Evolutionary conservation across 2,329 filamentous ascomycete species (phyloP), one percentile per base, ranked within the genome.

Genomic region (Aspergillus neotritici): DNA sequence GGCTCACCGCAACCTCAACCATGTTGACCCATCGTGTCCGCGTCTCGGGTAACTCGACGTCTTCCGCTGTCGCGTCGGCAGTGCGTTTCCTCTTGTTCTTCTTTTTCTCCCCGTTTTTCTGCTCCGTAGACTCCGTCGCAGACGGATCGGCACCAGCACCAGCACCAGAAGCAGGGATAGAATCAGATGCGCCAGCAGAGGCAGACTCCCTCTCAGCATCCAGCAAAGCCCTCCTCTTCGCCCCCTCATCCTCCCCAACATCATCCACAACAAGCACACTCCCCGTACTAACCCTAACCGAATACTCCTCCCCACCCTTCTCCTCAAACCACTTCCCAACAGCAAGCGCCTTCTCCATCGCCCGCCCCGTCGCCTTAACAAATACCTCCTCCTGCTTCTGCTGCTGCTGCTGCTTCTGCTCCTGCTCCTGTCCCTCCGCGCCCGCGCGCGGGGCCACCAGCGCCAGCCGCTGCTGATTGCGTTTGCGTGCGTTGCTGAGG

Each of bases 211-310:
- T 58, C 53, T 51, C 51, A 29, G 53, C 40, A 41, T 62, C 51
- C 43, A 52, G 54, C 37, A 57, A 29, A 33, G 48, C 45, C 33
- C 51, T 53, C 43, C 56, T 43, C 46, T 63, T 59, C 33, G 50
- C 51, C 38, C 58, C 57, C 36, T 63, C 62, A 36, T 66, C 61
- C 40, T 68, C 65, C 25, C 74, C 69, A 41, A 83, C 71, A 68
- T 83, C 79, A 67, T 83, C 80, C 42, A 83, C 72, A 34, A 77
- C 77, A 43, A 71, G 63, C 36, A 79, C 73, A 58, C 66, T 78
- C 17, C 78, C 78, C 48, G 77, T 78, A 55, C 69, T 70, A 31
- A 82, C 63, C 37, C 63, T 65, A 4, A 82, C 76, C 5, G 54
- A 57, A 57, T 72, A 81, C 47, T 66, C 61, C 41, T 71, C 68